phyloP scores from a whole-genome alignment of 495 filamentous ascomycete genomes.

The Xylaria longipes region DNA sequence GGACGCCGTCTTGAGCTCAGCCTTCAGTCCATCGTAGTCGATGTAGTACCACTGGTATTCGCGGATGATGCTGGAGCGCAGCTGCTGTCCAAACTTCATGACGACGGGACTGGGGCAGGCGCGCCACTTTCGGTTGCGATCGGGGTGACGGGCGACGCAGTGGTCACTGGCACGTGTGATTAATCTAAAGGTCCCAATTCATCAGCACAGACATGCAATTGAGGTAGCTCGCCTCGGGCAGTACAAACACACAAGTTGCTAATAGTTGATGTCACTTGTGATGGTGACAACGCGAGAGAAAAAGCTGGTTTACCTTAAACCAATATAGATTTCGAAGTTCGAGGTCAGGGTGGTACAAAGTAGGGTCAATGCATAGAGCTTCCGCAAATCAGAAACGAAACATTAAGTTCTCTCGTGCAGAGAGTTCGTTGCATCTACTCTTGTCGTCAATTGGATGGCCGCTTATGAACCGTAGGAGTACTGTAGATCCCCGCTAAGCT shows the following conservation, averaged over 20 bases:
- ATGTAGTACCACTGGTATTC: conserved; percentile 98
- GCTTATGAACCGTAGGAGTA: neutral
- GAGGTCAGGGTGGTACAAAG: neutral
- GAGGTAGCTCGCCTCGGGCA: neutral
- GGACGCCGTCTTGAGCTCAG: conserved; percentile 77
- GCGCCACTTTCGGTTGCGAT: conserved; percentile 9
- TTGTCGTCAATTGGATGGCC: neutral
- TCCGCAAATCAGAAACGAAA: neutral
- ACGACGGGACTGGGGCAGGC: conserved; percentile 51
- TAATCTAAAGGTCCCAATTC: neutral
- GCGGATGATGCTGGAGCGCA: conserved; percentile 89
- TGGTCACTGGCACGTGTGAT: neutral
- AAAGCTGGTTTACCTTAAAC: neutral
- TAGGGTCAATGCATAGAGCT: neutral
- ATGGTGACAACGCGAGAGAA: neutral
- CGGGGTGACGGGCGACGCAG: neutral
- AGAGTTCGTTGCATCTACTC: neutral
- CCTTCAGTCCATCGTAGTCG: conserved; percentile 92
- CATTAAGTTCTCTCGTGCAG: neutral
- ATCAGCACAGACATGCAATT: neutral
- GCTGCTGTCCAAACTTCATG: conserved; percentile 94
- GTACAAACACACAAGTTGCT: neutral
- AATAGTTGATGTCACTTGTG: neutral
- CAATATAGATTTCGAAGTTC: neutral
- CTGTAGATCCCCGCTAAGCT: neutral